A percentile compares a stretch with the other conserved stretches of the same genome.
Conservation (phyloP, 129 eudicot genomes). For the Artemisia tridentata region DNA sequence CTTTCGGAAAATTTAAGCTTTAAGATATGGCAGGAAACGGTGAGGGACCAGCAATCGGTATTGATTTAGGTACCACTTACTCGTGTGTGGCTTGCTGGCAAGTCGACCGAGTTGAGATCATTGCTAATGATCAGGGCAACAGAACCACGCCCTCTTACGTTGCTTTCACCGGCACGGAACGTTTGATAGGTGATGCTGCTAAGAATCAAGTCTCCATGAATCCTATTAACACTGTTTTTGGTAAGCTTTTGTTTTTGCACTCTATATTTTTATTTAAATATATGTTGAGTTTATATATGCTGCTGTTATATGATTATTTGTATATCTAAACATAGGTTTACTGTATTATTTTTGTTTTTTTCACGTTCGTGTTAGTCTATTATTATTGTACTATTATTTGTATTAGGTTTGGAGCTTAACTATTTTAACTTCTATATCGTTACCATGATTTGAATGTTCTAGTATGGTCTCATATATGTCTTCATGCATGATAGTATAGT, state of each 20-base stretch:
- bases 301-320: background rate
- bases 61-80: background rate
- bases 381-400: too few relatives aligned
- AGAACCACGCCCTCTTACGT: slow-evolving; percentile 4
- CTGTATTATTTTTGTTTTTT: too few relatives aligned
- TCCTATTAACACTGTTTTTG: slow-evolving; percentile 5
- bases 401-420: too few relatives aligned
- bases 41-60: slow-evolving; percentile 12
- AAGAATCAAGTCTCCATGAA: slow-evolving; percentile 8
- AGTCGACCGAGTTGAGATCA: background rate
- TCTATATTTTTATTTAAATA: too few relatives aligned
- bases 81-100: background rate
- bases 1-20: too few relatives aligned
- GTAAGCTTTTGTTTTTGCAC: slow-evolving; percentile 4
- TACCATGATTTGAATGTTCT: too few relatives aligned
- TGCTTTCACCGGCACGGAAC: background rate
- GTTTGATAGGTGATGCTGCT: slow-evolving; percentile 6
- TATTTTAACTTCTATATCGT: too few relatives aligned
- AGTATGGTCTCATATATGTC: too few relatives aligned
- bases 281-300: background rate
- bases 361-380: too few relatives aligned
- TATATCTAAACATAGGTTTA: too few relatives aligned
- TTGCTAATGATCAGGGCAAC: slow-evolving; percentile 5
- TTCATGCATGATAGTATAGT: too few relatives aligned
- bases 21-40: background rate